These are phyloP conservation scores for Coniella vitis DNA, from an alignment of 2,329 filamentous ascomycete genomes.

Conservation along the genomic window DNA sequence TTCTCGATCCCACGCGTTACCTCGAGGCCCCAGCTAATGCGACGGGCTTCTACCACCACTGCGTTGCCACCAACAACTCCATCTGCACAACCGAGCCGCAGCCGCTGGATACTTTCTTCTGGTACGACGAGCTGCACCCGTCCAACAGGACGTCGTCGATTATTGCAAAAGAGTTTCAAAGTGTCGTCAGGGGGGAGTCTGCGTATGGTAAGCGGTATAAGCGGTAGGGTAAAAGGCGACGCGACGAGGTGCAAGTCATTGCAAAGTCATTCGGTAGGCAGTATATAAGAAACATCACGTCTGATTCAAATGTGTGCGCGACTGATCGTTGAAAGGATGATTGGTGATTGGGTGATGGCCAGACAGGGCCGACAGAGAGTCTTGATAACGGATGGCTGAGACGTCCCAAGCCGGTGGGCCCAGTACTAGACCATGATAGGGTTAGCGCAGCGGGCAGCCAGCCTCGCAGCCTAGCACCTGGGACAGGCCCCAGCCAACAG, in stretches of 20 bases:
- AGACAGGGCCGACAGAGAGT: no score
- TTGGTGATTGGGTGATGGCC: no score
- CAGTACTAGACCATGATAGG: not conserved
- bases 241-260: no score
- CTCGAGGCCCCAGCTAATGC: slow-evolving; percentile 58
- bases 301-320: no score
- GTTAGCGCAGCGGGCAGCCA: not conserved
- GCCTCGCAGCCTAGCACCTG: not conserved
- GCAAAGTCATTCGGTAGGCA: no score
- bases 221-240: not conserved
- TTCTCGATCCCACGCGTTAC: slow-evolving; percentile 52
- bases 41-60: slow-evolving; percentile 50
- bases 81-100: slow-evolving; percentile 33
- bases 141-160: slow-evolving; percentile 47
- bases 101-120: slow-evolving; percentile 56
- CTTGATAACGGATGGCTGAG: no score
- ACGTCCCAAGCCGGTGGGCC: no score
- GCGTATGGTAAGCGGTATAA: slow-evolving; percentile 17
- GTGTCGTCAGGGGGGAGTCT: slow-evolving; percentile 18
- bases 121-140: slow-evolving; percentile 69
- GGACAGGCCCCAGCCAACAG: no score
- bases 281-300: no score
- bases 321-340: no score
- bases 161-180: slow-evolving; percentile 24
- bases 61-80: slow-evolving; percentile 27